phyloP scores from a whole-genome alignment of 2,329 filamentous ascomycete species.

The Thielaviopsis punctulata region DNA sequence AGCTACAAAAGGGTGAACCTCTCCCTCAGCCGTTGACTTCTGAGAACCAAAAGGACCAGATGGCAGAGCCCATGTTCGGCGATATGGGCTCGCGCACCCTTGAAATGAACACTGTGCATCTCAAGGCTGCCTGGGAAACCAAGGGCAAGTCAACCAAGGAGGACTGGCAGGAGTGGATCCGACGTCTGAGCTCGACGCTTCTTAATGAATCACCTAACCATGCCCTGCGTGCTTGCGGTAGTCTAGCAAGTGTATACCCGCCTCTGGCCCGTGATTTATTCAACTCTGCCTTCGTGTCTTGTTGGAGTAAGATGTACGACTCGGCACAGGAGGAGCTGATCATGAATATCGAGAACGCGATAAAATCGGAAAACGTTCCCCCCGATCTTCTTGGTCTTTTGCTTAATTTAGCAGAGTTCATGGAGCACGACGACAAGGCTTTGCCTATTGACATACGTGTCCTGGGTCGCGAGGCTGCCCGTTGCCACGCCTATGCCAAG shows the following conservation, averaged over 20 bases:
- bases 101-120: conserved; percentile 90
- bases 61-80: conserved; percentile 64
- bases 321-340: conserved; percentile 95
- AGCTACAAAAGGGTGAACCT: conserved; percentile 84
- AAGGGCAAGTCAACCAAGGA: conserved; percentile 93
- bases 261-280: conserved; percentile 87
- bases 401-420: conserved; percentile 94
- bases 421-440: conserved; percentile 99
- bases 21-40: conserved; percentile 90
- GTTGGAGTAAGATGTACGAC: conserved; percentile 95
- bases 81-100: conserved; percentile 86
- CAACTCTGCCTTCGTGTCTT: conserved; percentile 97
- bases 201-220: conserved; percentile 93
- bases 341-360: conserved; percentile 82
- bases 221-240: conserved; percentile 80
- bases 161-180: conserved; percentile 98
- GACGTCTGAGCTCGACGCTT: conserved; percentile 86
- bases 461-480: conserved; percentile 82
- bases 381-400: conserved; percentile 89
- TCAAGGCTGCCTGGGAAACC: conserved; percentile 95
- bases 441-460: conserved; percentile 93
- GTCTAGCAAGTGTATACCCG: conserved; percentile 76
- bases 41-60: conserved; percentile 55
- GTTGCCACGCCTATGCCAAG: conserved; percentile 96
- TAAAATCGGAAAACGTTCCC: conserved; percentile 88